phyloP scores from a whole-genome alignment of 2,329 filamentous ascomycete genomes.

The Colletotrichum sp. region DNA sequence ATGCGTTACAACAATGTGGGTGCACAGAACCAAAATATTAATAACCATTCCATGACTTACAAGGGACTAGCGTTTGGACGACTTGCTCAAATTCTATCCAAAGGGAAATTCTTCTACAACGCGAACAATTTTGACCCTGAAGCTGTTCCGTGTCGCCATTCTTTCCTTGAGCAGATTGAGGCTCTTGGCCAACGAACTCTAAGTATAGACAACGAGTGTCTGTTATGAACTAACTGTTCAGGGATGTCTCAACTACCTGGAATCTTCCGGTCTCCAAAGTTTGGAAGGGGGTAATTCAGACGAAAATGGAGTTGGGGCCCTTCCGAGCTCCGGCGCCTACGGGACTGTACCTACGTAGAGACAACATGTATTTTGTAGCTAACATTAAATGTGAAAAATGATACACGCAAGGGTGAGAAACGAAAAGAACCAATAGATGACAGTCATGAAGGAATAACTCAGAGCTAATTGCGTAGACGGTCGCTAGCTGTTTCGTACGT shows the following conservation, averaged over 20 bases:
- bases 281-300: not conserved
- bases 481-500: not conserved
- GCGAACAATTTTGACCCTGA: not conserved
- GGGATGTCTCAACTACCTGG: not conserved
- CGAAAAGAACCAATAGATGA: not conserved
- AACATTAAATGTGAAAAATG: not conserved
- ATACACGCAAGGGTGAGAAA: not conserved
- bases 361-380: not conserved
- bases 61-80: not conserved
- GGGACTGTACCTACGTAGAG: not conserved
- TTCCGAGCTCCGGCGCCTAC: not conserved
- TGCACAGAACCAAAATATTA: not conserved
- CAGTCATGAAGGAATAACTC: not conserved
- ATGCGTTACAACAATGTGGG: not conserved
- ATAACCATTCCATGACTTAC: not conserved
- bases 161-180: not conserved
- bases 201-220: not conserved
- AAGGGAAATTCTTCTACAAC: not conserved
- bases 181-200: not conserved
- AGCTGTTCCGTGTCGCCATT: not conserved
- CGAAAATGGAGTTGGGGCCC: not conserved
- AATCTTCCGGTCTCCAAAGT: not conserved
- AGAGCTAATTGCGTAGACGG: not conserved
- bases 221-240: not conserved
- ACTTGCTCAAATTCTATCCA: not conserved